phyloP scores from a whole-genome alignment of 495 filamentous ascomycete genomes.

The Trichoderma asperelloides region DNA sequence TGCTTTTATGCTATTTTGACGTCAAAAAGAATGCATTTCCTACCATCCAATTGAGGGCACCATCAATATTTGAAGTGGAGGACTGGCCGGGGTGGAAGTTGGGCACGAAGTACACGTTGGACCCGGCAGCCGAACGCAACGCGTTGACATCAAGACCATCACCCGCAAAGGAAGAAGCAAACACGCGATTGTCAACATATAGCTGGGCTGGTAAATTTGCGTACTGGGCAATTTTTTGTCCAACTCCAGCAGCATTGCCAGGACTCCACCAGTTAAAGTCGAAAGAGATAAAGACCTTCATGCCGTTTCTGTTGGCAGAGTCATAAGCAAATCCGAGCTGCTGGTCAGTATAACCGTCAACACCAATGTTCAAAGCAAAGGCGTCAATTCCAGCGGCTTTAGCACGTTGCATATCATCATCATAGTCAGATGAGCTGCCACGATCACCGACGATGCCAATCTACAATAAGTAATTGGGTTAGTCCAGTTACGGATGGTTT shows the following conservation, averaged over 20 bases:
- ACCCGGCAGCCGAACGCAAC: conserved; percentile 36
- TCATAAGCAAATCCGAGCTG: conserved; percentile 49
- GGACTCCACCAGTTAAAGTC: conserved; percentile 48
- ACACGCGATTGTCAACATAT: conserved; percentile 46
- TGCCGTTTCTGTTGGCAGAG: conserved; percentile 47
- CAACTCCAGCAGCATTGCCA: conserved; percentile 33
- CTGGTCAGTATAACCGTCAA: conserved; percentile 41
- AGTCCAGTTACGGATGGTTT: neutral
- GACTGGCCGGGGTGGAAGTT: conserved; percentile 42
- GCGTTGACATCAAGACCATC: conserved; percentile 42
- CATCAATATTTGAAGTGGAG: conserved; percentile 33
- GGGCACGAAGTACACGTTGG: conserved; percentile 45
- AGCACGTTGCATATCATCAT: conserved; percentile 48
- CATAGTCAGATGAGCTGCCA: conserved; percentile 39
- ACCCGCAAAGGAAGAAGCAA: conserved; percentile 48
- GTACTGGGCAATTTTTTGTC: conserved; percentile 41
- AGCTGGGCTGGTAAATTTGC: conserved; percentile 41
- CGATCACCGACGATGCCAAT: conserved; percentile 47
- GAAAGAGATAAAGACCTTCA: conserved; percentile 55
- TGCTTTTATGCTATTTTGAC: neutral
- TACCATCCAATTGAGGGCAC: conserved; percentile 51
- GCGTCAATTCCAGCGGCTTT: conserved; percentile 51
- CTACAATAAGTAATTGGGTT: conserved; percentile 18
- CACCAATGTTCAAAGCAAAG: conserved; percentile 52
- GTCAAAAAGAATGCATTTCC: neutral